phyloP scores from a whole-genome alignment of 257 asterid species.

The Nicotiana tabacum region DNA sequence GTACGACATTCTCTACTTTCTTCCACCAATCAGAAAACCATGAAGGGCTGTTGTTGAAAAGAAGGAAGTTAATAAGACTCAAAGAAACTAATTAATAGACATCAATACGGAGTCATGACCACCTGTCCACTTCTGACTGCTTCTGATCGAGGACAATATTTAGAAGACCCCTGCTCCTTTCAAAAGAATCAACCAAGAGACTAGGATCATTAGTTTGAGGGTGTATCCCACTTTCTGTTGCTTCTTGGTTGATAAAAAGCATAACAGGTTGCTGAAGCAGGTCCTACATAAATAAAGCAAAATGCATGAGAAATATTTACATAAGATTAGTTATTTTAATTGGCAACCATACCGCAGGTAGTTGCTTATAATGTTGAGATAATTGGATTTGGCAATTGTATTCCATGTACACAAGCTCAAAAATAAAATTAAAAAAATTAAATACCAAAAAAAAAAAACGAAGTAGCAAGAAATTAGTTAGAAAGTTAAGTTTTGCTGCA shows the following conservation, averaged over 20 bases:
- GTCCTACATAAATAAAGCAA: conserved; percentile 39
- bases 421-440: neutral
- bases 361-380: neutral
- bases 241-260: conserved; percentile 55
- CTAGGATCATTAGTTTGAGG: conserved; percentile 26
- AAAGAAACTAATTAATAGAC: neutral
- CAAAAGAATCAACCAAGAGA: conserved; percentile 39
- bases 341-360: neutral
- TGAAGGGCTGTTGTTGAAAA: conserved; percentile 35
- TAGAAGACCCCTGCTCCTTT: conserved; percentile 44
- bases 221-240: conserved; percentile 31
- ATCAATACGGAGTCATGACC: neutral
- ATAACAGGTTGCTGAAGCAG: conserved; percentile 71
- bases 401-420: neutral
- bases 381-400: neutral
- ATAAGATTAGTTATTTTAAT: neutral
- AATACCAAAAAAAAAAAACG: neutral
- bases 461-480: neutral
- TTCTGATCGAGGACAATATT: conserved; percentile 37
- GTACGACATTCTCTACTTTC: conserved; percentile 27
- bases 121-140: conserved; percentile 54
- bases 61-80: neutral
- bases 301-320: conserved; percentile 5
- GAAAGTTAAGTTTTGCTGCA: neutral
- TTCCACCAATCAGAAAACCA: conserved; percentile 62